These are phyloP conservation scores for Blastosporella zonata DNA, from an alignment of 1,284 basidiomycete genomes.

Conservation along the genomic window DNA sequence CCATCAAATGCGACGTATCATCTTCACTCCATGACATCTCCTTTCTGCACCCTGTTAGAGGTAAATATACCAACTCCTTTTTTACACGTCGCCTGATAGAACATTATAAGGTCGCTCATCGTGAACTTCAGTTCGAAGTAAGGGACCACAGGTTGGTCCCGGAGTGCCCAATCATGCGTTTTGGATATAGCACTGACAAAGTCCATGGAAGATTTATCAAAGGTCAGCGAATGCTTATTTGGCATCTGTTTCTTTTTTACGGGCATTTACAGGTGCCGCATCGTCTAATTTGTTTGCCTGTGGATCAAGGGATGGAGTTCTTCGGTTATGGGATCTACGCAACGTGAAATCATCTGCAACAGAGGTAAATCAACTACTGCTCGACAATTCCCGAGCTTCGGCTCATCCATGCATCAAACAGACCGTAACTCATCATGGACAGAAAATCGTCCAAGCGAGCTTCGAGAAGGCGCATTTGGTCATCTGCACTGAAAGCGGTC, in stretches of 20 bases:
- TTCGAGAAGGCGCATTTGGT: slow-evolving; percentile 31
- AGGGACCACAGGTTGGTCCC: slow-evolving; percentile 42
- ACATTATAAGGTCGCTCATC: slow-evolving; percentile 40
- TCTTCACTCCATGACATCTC: slow-evolving; percentile 34
- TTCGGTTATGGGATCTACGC: slow-evolving; percentile 50
- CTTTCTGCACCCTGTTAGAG: slow-evolving; percentile 43
- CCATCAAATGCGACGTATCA: slow-evolving; percentile 46
- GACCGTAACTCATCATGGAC: slow-evolving; percentile 33
- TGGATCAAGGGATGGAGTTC: slow-evolving; percentile 40
- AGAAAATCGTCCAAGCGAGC: slow-evolving; percentile 37
- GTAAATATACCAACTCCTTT: slow-evolving; percentile 21
- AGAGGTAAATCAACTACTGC: slow-evolving; percentile 16
- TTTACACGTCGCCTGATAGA: not conserved
- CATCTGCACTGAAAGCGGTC: slow-evolving; percentile 36
- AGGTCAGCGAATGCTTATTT: slow-evolving; percentile 28
- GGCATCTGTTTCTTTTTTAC: not conserved
- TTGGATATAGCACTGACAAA: slow-evolving; percentile 39
- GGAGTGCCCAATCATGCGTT: slow-evolving; percentile 35
- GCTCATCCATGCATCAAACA: slow-evolving; percentile 12
- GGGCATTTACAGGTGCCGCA: slow-evolving; percentile 18
- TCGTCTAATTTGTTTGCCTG: slow-evolving; percentile 36
- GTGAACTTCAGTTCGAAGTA: slow-evolving; percentile 51
- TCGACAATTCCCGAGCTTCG: not conserved
- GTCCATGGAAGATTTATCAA: slow-evolving; percentile 42
- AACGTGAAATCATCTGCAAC: slow-evolving; percentile 28